A percentile compares a stretch with the other conserved stretches of the same genome.
Evolutionary conservation across 148 eudicot species (phyloP).

Genomic region (Beta vulgaris): DNA sequence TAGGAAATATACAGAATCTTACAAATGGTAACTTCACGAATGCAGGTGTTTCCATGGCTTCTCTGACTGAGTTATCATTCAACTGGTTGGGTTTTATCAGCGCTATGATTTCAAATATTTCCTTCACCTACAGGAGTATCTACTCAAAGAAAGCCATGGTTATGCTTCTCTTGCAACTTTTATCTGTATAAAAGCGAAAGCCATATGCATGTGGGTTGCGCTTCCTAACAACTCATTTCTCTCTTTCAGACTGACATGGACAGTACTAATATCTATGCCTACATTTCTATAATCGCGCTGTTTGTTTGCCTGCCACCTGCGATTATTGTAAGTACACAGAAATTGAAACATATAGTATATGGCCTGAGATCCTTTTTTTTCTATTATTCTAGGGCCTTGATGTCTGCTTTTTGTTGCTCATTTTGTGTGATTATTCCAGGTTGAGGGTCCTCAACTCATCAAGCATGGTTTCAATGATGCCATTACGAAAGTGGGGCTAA

Average conservation of each 20-base stretch:
- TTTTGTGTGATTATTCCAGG: slow-evolving; percentile 32
- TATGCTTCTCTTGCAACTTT: slow-evolving; percentile 18
- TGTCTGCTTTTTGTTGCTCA: not conserved
- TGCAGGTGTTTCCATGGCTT: slow-evolving; percentile 98
- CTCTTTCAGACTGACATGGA: slow-evolving; percentile 96
- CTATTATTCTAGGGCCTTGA: not conserved
- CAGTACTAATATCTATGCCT: slow-evolving; percentile 95
- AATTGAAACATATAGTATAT: no score
- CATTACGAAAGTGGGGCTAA: slow-evolving; percentile 89
- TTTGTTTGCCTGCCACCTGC: slow-evolving; percentile 94
- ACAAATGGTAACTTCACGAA: not conserved
- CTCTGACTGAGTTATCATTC: slow-evolving; percentile 92
- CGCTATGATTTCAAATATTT: slow-evolving; percentile 98
- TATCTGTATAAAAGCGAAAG: not conserved
- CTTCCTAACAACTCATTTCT: slow-evolving; percentile 15
- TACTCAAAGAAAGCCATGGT: slow-evolving; percentile 99
- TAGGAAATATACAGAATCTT: not conserved
- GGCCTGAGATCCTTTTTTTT: no score
- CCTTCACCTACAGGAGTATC: slow-evolving; percentile 98
- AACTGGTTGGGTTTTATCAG: slow-evolving; percentile 94
- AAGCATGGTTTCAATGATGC: slow-evolving; percentile 80
- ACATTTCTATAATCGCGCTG: slow-evolving; percentile 93
- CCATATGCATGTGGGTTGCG: not conserved
- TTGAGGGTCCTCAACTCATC: slow-evolving; percentile 84
- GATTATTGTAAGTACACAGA: slow-evolving; percentile 58